A percentile compares a stretch with the other conserved stretches of the same genome.
Conservation (phyloP, 23 red algal genomes). For the Gracilaria domingensis region DNA sequence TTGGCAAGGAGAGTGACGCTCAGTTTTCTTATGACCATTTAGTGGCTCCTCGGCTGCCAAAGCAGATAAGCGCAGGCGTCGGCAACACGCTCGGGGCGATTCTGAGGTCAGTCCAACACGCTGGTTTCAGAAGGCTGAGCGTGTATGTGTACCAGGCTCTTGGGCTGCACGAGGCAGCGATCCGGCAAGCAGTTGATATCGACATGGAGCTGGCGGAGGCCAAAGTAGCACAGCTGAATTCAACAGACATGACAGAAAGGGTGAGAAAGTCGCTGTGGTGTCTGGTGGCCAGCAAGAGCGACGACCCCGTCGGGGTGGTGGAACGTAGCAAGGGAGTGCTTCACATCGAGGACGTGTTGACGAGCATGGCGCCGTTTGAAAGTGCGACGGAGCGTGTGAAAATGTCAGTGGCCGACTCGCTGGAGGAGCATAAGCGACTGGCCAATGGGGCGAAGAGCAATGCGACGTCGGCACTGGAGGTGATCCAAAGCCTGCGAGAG, state of each 20-base stretch:
- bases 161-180: conserved; percentile 54
- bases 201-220: conserved; percentile 56
- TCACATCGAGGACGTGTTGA: conserved; percentile 71
- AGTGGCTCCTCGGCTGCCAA: conserved; percentile 22
- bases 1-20: conserved; percentile 50
- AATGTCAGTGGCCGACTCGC: conserved; percentile 53
- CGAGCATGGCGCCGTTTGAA: conserved; percentile 54
- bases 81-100: conserved; percentile 49
- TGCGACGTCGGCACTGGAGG: conserved; percentile 39
- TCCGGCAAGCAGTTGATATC: conserved; percentile 47
- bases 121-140: conserved; percentile 38
- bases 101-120: conserved; percentile 35
- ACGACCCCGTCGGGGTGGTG: conserved; percentile 61
- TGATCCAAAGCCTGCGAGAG: conserved; percentile 43
- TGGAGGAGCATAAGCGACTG: conserved; percentile 65
- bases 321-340: conserved; percentile 60
- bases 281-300: conserved; percentile 53
- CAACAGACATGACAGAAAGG: conserved; percentile 40
- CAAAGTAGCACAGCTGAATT: conserved; percentile 30
- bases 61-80: neutral
- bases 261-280: conserved; percentile 49
- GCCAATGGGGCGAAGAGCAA: conserved; percentile 60
- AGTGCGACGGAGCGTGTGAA: conserved; percentile 58
- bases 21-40: conserved; percentile 57
- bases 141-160: conserved; percentile 69